Evolutionary conservation across 306 rosid species (phyloP).

Genomic region (Vigna radiata): DNA sequence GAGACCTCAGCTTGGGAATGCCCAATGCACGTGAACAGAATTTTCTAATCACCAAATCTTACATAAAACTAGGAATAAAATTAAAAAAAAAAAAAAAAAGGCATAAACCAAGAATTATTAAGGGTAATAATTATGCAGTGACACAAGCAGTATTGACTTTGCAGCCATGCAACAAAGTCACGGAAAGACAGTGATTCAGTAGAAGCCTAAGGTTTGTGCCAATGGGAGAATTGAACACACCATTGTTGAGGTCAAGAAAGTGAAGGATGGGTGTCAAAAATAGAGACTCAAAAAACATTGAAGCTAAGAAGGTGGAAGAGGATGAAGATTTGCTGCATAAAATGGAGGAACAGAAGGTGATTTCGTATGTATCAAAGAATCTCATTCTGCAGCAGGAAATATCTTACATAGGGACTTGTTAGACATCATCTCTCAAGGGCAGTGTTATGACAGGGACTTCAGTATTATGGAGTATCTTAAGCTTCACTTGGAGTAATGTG

Average conservation of each 20-base stretch:
- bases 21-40: no score
- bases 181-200: background rate
- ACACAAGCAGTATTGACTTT: background rate
- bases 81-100: no score
- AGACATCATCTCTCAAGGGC: no score
- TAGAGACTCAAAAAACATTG: background rate
- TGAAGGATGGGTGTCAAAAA: background rate
- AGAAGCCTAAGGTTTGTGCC: background rate
- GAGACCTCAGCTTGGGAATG: no score
- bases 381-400: no score
- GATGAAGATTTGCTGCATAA: no score
- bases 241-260: background rate
- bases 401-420: no score
- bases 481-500: background rate
- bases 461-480: background rate
- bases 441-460: background rate
- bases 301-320: background rate
- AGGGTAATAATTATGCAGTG: no score
- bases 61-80: no score
- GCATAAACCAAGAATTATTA: no score
- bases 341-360: background rate
- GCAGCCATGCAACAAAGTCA: background rate
- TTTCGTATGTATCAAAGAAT: no score
- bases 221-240: background rate
- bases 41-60: no score